Evolutionary conservation across 306 rosid genomes (phyloP).

Genomic region (Inga leiocalycina): DNA sequence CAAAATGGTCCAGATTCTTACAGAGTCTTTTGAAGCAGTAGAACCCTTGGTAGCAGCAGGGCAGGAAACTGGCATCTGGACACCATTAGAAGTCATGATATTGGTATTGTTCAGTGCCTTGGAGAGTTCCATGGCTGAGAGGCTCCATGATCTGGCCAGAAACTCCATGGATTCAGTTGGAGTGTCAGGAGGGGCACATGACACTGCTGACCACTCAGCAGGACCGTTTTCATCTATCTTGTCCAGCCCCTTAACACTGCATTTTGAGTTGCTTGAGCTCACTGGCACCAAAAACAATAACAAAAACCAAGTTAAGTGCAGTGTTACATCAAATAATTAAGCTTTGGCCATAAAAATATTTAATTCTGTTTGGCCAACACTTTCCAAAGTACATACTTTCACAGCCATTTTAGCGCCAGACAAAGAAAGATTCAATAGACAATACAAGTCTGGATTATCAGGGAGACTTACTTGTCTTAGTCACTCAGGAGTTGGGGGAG

Average conservation of each 20-base stretch:
- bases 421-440: not conserved
- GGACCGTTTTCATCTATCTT: constrained; percentile 81
- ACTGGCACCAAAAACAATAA: constrained; percentile 48
- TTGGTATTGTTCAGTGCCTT: constrained; percentile 69
- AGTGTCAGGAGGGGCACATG: constrained; percentile 74
- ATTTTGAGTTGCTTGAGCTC: constrained; percentile 58
- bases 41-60: constrained; percentile 40
- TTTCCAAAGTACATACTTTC: not conserved
- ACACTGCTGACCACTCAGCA: constrained; percentile 43
- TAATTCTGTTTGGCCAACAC: constrained; percentile 10
- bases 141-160: constrained; percentile 96
- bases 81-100: constrained; percentile 36
- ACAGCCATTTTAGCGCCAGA: not conserved
- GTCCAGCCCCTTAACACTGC: constrained; percentile 60
- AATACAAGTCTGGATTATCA: constrained; percentile 6
- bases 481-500: constrained; percentile 28
- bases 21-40: constrained; percentile 58
- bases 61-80: constrained; percentile 45
- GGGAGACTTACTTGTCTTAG: constrained; percentile 42
- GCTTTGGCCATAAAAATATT: not conserved
- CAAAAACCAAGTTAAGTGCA: constrained; percentile 20
- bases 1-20: constrained; percentile 43
- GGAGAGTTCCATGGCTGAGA: constrained; percentile 85
- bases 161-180: constrained; percentile 97
- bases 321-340: constrained; percentile 29